Conservation (phyloP, 495 filamentous ascomycete species). For the Poronia punctata region DNA sequence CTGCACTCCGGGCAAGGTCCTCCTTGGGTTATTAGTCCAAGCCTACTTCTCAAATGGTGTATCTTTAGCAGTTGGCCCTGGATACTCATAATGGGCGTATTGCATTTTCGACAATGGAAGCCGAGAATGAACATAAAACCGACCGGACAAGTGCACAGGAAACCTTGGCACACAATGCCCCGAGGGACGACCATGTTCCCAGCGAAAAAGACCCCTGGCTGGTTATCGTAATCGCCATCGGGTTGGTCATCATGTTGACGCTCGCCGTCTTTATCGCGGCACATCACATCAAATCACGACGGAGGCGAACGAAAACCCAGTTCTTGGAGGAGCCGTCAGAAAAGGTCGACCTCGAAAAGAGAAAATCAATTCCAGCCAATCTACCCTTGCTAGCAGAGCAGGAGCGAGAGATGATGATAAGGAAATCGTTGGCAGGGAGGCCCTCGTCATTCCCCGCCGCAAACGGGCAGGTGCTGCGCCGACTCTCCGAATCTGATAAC, state of each 20-base stretch:
- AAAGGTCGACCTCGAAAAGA: too few relatives aligned
- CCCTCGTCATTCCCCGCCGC: constrained; percentile 16
- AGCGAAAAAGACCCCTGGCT: constrained; percentile 21
- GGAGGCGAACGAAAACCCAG: constrained; percentile 12
- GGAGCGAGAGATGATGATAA: constrained; percentile 37
- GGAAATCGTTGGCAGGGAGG: constrained; percentile 39
- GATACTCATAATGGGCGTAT: constrained; percentile 2
- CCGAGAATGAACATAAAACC: too few relatives aligned
- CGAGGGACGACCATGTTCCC: background rate
- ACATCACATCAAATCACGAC: constrained; percentile 17
- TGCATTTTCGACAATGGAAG: background rate
- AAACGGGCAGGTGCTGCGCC: background rate
- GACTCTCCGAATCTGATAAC: constrained; percentile 4
- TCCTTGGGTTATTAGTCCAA: background rate
- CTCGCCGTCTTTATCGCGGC: constrained; percentile 18
- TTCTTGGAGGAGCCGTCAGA: too few relatives aligned
- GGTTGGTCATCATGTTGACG: constrained; percentile 16
- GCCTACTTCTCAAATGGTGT: background rate
- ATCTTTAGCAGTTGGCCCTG: background rate
- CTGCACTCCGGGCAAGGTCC: too few relatives aligned
- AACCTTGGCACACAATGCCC: too few relatives aligned
- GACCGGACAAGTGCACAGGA: too few relatives aligned
- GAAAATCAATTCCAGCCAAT: constrained; percentile 22
- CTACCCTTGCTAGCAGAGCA: constrained; percentile 28
- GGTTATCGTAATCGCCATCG: constrained; percentile 24